These are phyloP conservation scores for Sporothrix sp. DNA, from an alignment of 2,329 filamentous ascomycete genomes.

Conservation along the genomic window DNA sequence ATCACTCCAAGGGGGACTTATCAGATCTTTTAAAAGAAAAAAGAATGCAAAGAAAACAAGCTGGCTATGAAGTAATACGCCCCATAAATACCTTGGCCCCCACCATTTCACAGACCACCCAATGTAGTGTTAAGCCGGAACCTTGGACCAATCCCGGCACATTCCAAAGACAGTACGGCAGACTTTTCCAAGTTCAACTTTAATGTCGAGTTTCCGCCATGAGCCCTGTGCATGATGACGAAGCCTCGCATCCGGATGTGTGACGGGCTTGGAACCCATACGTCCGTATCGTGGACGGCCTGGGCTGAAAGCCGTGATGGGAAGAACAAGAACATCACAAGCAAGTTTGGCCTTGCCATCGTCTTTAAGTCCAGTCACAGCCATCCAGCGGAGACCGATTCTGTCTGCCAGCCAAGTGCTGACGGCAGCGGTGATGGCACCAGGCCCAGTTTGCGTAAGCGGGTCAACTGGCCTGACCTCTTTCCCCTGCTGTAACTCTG, in stretches of 20 bases:
- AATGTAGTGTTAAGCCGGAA: too few relatives aligned
- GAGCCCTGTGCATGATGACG: conserved; percentile 3
- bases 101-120: too few relatives aligned
- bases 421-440: not conserved
- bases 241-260: not conserved
- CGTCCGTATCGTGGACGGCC: not conserved
- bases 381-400: not conserved
- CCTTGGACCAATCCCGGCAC: too few relatives aligned
- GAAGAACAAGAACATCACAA: not conserved
- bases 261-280: conserved; percentile 2
- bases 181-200: not conserved
- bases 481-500: too few relatives aligned
- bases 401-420: not conserved
- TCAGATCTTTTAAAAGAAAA: too few relatives aligned
- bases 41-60: too few relatives aligned
- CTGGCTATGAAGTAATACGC: too few relatives aligned
- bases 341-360: not conserved
- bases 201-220: not conserved
- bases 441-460: not conserved
- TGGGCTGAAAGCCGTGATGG: not conserved
- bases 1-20: too few relatives aligned
- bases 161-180: not conserved
- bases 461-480: not conserved
- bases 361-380: not conserved
- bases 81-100: too few relatives aligned